Evolutionary conservation across 495 filamentous ascomycete genomes (phyloP).

Genomic region (Neurospora intermedia): DNA sequence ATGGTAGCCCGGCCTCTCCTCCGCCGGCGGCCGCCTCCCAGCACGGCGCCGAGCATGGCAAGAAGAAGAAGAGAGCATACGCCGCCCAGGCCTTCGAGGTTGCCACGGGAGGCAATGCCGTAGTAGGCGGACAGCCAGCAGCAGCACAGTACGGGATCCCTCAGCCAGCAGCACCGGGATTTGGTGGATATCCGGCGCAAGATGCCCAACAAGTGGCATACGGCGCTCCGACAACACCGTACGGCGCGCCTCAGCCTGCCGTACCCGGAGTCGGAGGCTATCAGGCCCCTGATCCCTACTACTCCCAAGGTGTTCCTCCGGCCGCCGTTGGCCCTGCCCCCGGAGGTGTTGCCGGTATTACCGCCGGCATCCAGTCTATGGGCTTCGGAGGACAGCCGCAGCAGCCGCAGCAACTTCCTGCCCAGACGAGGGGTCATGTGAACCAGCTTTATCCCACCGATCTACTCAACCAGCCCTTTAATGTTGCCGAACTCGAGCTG

Average conservation of each 20-base stretch:
- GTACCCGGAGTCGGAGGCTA: slow-evolving; percentile 40
- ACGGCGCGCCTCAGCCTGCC: slow-evolving; percentile 36
- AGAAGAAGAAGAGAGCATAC: slow-evolving; percentile 84
- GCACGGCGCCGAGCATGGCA: slow-evolving; percentile 38
- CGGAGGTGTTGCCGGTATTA: slow-evolving; percentile 59
- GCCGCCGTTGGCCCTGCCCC: slow-evolving; percentile 33
- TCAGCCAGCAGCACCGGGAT: slow-evolving; percentile 29
- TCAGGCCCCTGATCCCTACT: slow-evolving; percentile 55
- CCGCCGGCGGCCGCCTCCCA: slow-evolving; percentile 29
- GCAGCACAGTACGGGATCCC: slow-evolving; percentile 26
- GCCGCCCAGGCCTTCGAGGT: slow-evolving; percentile 92
- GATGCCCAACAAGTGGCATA: slow-evolving; percentile 49
- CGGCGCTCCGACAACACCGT: slow-evolving; percentile 29
- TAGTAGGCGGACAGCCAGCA: slow-evolving; percentile 34
- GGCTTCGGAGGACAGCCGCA: slow-evolving; percentile 49
- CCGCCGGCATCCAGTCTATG: slow-evolving; percentile 77
- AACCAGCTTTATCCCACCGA: slow-evolving; percentile 92
- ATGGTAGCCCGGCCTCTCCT: slow-evolving; percentile 29
- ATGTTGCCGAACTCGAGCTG: slow-evolving; percentile 82
- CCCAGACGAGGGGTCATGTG: slow-evolving; percentile 45
- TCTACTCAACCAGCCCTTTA: slow-evolving; percentile 82
- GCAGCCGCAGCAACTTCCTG: slow-evolving; percentile 42
- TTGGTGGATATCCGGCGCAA: slow-evolving; percentile 51
- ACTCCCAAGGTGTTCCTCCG: slow-evolving; percentile 39
- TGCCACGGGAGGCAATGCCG: slow-evolving; percentile 79